Evolutionary conservation across 257 asterid species (phyloP).

Genomic region (Solanum gandarillasii): DNA sequence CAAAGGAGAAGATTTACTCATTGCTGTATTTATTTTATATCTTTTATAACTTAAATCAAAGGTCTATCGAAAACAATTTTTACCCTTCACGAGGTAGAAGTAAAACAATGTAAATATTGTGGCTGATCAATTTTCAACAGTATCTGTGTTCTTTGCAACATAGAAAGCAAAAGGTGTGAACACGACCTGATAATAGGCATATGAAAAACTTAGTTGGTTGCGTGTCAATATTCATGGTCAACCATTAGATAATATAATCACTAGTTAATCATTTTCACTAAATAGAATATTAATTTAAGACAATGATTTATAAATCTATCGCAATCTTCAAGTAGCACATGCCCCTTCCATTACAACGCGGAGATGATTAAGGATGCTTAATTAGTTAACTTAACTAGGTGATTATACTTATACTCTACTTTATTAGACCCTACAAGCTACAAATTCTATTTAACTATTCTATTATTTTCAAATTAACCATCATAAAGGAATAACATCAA

Average conservation of each 20-base stretch:
- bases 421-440: background rate
- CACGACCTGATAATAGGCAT: background rate
- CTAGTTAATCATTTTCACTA: background rate
- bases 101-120: background rate
- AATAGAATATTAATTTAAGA: background rate
- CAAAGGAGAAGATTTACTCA: background rate
- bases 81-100: fast-evolving
- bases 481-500: background rate
- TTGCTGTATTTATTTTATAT: background rate
- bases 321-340: background rate
- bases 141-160: background rate
- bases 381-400: background rate
- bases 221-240: background rate
- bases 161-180: background rate
- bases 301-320: background rate
- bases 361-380: background rate
- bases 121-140: background rate
- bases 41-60: background rate
- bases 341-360: background rate
- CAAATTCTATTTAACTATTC: background rate
- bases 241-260: background rate
- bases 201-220: background rate
- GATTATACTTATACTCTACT: background rate
- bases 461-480: background rate
- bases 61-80: background rate